Conservation (phyloP, 768 basidiomycete species). For the Lanmaoa rubissima region DNA sequence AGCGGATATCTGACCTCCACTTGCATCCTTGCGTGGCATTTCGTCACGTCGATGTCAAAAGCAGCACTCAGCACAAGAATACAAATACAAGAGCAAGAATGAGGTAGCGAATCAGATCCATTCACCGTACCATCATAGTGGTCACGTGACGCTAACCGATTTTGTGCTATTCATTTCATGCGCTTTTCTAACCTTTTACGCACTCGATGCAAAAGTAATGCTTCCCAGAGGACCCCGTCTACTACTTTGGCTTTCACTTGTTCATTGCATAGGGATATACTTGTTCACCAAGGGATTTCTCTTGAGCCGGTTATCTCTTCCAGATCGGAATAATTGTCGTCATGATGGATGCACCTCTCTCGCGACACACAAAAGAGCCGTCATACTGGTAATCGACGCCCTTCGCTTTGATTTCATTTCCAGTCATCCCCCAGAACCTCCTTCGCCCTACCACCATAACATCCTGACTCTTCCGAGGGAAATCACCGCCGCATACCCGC, state of each 20-base stretch:
- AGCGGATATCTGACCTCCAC: constrained; percentile 56
- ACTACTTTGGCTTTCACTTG: constrained; percentile 56
- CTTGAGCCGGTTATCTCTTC: constrained; percentile 56
- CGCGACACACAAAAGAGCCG: constrained; percentile 74
- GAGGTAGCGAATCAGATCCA: too few species aligned
- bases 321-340: constrained; percentile 48
- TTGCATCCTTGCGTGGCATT: constrained; percentile 73
- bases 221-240: constrained; percentile 22
- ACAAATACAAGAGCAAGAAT: background rate
- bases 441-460: constrained; percentile 75
- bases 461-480: constrained; percentile 76
- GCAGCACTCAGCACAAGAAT: background rate
- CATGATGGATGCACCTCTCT: constrained; percentile 37
- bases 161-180: background rate
- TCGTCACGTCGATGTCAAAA: background rate
- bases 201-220: constrained; percentile 20
- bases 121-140: background rate
- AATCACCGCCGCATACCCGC: constrained; percentile 61
- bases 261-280: constrained; percentile 79
- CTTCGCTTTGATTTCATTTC: constrained; percentile 93
- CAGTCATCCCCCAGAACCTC: constrained; percentile 53
- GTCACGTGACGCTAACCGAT: constrained; percentile 7
- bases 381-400: constrained; percentile 88
- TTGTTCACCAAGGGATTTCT: constrained; percentile 93
- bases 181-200: background rate